Conservation (phyloP, 192 early-diverging fungal species). For the Backusella luteola region DNA sequence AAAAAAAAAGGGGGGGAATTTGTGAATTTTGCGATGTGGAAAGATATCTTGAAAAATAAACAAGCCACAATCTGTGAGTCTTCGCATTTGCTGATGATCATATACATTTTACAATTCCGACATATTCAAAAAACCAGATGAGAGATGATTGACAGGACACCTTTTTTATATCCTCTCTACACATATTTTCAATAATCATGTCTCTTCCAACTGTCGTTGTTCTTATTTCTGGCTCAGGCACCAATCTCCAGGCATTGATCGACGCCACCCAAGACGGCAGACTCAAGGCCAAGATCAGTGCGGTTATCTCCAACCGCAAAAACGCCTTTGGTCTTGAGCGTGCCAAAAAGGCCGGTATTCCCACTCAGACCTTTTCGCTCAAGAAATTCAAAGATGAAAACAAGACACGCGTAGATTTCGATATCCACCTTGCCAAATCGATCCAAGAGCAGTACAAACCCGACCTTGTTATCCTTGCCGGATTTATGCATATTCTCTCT, state of each 20-base stretch:
- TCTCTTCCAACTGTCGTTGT: slow-evolving; percentile 66
- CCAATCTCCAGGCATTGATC: slow-evolving; percentile 96
- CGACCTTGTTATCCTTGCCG: slow-evolving; percentile 90
- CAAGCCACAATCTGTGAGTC: background rate
- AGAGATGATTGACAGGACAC: background rate
- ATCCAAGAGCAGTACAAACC: slow-evolving; percentile 59
- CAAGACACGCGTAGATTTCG: slow-evolving; percentile 86
- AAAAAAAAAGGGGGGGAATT: background rate
- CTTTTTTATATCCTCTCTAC: background rate
- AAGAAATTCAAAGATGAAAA: slow-evolving; percentile 83
- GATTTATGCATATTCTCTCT: slow-evolving; percentile 98
- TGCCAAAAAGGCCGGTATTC: slow-evolving; percentile 78
- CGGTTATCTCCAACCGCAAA: slow-evolving; percentile 89
- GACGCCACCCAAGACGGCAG: slow-evolving; percentile 60
- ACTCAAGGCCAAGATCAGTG: slow-evolving; percentile 66
- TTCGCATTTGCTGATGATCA: background rate
- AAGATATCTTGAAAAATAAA: background rate
- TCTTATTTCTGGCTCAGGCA: slow-evolving; percentile 91
- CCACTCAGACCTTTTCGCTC: slow-evolving; percentile 77
- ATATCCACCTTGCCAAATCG: slow-evolving; percentile 75
- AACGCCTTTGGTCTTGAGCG: slow-evolving; percentile 88
- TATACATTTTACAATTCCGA: background rate
- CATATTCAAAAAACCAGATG: background rate
- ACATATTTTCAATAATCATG: background rate
- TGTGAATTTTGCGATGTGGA: background rate